Evolutionary conservation across 495 filamentous ascomycete genomes (phyloP).

Genomic region (Corynascus novoguineensis): DNA sequence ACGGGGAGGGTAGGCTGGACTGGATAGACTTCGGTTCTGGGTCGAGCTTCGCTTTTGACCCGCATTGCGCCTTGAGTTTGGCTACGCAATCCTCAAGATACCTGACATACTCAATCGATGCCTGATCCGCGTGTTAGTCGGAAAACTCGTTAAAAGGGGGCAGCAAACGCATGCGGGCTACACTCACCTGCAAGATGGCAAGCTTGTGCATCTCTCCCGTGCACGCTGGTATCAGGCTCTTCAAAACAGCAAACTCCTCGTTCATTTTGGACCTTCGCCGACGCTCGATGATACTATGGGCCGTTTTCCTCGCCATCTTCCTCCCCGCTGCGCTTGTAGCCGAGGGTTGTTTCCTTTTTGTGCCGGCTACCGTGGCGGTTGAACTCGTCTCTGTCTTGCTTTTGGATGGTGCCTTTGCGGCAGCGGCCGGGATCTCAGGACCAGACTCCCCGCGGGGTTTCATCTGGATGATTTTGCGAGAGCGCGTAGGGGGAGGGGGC

Average conservation of each 20-base stretch:
- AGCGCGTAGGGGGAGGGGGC: conserved; percentile 85
- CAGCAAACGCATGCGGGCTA: neutral
- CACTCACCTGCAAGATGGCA: conserved; percentile 79
- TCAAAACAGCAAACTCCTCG: conserved; percentile 90
- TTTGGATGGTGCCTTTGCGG: conserved; percentile 14
- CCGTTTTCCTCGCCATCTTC: conserved; percentile 94
- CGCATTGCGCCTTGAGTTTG: conserved; percentile 64
- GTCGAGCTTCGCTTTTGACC: conserved; percentile 16
- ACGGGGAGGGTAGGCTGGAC: conserved; percentile 22
- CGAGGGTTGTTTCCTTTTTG: conserved; percentile 64
- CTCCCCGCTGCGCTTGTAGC: conserved; percentile 74
- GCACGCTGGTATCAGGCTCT: conserved; percentile 94
- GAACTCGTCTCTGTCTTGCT: conserved; percentile 25
- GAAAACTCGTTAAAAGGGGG: neutral
- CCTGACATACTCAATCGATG: conserved; percentile 93
- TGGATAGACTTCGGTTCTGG: neutral
- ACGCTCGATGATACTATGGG: conserved; percentile 91
- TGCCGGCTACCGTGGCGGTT: conserved; percentile 33
- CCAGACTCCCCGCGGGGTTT: conserved; percentile 55
- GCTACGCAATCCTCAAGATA: conserved; percentile 87
- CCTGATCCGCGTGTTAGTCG: conserved; percentile 42
- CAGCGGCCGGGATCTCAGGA: conserved; percentile 15
- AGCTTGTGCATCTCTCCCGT: conserved; percentile 96
- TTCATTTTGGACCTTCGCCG: conserved; percentile 96
- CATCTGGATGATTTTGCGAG: conserved; percentile 98